Conservation (phyloP, 2,329 filamentous ascomycete species). For the Fusarium lateritium region DNA sequence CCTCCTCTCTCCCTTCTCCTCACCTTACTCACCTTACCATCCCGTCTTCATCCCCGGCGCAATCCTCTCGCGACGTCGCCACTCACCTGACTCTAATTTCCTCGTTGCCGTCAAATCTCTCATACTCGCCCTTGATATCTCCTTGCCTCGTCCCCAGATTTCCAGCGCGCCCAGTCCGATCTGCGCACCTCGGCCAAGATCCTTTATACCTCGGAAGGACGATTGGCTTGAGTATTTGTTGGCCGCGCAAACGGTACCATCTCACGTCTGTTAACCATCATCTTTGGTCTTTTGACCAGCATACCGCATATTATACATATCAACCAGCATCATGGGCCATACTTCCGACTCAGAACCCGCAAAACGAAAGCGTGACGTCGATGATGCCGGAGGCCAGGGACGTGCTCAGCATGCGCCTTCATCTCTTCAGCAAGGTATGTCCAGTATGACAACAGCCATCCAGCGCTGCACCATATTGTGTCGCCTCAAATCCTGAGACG, state of each 20-base stretch:
- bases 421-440: slow-evolving; percentile 62
- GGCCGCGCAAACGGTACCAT: slow-evolving; percentile 18
- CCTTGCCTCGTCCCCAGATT: background rate
- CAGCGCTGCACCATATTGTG: slow-evolving; percentile 35
- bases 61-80: slow-evolving; percentile 32
- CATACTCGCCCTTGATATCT: slow-evolving; percentile 25
- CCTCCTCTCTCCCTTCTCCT: slow-evolving; percentile 9
- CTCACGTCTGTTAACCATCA: slow-evolving; percentile 6
- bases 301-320: slow-evolving; percentile 16
- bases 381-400: slow-evolving; percentile 59
- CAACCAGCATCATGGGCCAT: slow-evolving; percentile 57
- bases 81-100: slow-evolving; percentile 41
- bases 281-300: slow-evolving; percentile 11
- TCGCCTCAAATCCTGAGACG: slow-evolving; percentile 39
- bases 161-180: slow-evolving; percentile 7
- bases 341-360: slow-evolving; percentile 58
- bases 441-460: slow-evolving; percentile 36
- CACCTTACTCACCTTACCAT: slow-evolving; percentile 12
- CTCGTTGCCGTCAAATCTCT: slow-evolving; percentile 28
- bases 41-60: slow-evolving; percentile 26
- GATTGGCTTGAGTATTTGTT: slow-evolving; percentile 7
- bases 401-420: slow-evolving; percentile 60
- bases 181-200: slow-evolving; percentile 5
- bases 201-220: slow-evolving; percentile 1
- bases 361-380: slow-evolving; percentile 65